Evolutionary conservation across 495 filamentous ascomycete genomes (phyloP).

Genomic region (Talaromyces ruber): DNA sequence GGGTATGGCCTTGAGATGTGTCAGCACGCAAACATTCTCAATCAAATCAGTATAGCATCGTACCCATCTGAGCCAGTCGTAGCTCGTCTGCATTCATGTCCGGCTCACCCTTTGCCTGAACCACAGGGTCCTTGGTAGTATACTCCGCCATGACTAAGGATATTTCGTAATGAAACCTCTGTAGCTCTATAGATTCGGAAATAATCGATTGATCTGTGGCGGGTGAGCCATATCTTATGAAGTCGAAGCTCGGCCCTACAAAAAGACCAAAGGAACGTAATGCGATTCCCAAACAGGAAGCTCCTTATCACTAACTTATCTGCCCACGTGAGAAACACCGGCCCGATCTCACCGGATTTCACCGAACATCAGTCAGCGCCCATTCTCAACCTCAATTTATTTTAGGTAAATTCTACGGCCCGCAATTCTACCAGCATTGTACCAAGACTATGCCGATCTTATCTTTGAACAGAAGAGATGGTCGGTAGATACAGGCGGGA

Average conservation of each 20-base stretch:
- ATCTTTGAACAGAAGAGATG: background rate
- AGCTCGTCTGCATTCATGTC: slow-evolving; percentile 24
- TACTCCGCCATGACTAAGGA: background rate
- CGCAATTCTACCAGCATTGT: background rate
- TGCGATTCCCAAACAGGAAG: background rate
- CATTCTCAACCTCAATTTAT: background rate
- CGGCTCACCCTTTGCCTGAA: background rate
- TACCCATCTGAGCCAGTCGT: slow-evolving; percentile 35
- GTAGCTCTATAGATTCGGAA: background rate
- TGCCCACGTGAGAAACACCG: background rate
- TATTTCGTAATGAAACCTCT: background rate
- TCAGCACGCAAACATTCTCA: background rate
- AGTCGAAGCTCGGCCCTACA: background rate
- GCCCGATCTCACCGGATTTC: background rate
- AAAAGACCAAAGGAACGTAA: background rate
- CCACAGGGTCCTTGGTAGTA: background rate
- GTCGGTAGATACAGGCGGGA: background rate
- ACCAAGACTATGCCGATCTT: background rate
- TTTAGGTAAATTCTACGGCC: background rate
- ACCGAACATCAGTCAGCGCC: background rate
- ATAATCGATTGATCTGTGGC: background rate
- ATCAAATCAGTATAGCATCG: slow-evolving; percentile 1
- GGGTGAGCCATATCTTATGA: background rate
- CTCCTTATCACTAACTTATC: background rate
- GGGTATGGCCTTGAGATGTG: slow-evolving; percentile 24